Base-by-base conservation (phyloP, 2,329 filamentous ascomycete species). In the Periconia sp. region DNA sequence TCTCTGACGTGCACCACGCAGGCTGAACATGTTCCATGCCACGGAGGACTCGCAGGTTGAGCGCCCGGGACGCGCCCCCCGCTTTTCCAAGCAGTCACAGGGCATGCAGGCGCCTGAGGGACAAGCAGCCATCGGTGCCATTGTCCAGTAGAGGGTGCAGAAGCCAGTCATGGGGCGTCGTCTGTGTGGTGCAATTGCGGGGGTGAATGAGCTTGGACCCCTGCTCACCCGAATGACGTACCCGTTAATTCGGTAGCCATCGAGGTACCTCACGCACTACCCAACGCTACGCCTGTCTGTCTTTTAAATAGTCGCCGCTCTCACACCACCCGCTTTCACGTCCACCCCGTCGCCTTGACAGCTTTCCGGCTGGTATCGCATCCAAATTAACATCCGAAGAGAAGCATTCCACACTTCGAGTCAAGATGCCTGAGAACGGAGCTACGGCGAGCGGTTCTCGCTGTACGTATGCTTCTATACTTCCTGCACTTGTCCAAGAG, bases 391-490 rank as follows among this genome's bases (percentile, higher is more conserved):
- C n/a, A 10, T 30, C 15, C 28, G 28, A 10, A 16, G 17, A 19
- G 19, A 19, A 33, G 23, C 23, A 9, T 9, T 33, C 17, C n/a
- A n/a, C n/a, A n/a, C n/a, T n/a, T n/a, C n/a, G n/a, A n/a, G 13
- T 16, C 22, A 44, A 9, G 11, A 52, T 52, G 49, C 30, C 49
- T 21, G 49, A 52, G 36, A 52, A 52, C 43, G 46, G 46, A 26
- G 39, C 36, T 36, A 30, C 44, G 5, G 28, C 40, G 17, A 40
- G 39, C 29, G 47, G 42, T 13, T 19, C 23, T 13, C 19, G 45
- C 24, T 18, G 48, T 50, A 34, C 23, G 48, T 49, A 35, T 16
- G n/a, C n/a, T n/a, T n/a, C n/a, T n/a, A 26, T 10, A 5, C 23
- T n/a, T 12, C 19, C 7, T 8, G 21, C 16, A 6, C 17, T 2